A percentile compares a stretch with the other conserved stretches of the same genome.
Conservation (phyloP, 2,329 filamentous ascomycete species). For the Colletotrichum somersetense region DNA sequence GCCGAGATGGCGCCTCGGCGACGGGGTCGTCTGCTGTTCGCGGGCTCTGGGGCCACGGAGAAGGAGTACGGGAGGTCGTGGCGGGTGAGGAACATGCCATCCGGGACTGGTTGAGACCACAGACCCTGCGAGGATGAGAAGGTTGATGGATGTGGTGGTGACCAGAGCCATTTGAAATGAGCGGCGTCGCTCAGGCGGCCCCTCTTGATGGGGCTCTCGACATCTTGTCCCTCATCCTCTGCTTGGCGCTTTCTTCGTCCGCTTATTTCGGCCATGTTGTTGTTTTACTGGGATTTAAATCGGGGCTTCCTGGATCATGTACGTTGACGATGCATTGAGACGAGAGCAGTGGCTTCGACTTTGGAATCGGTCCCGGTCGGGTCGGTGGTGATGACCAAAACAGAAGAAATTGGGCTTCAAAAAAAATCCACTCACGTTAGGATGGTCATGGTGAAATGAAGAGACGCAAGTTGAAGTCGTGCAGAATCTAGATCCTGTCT, state of each 20-base stretch:
- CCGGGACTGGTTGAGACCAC: conserved; percentile 24
- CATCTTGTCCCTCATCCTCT: conserved; percentile 15
- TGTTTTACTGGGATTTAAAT: conserved; percentile 7
- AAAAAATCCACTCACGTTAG: neutral
- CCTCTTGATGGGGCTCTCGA: conserved; percentile 17
- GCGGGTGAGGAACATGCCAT: conserved; percentile 20
- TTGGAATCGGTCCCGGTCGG: too few species aligned
- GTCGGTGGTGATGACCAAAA: too few species aligned
- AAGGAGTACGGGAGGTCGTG: conserved; percentile 24
- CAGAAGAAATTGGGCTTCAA: neutral
- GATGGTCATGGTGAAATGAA: neutral
- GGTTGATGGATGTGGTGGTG: conserved; percentile 1
- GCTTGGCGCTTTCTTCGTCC: conserved; percentile 31
- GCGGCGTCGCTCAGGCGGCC: conserved; percentile 1
- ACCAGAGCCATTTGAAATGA: conserved; percentile 33
- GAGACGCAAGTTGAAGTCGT: conserved; percentile 4
- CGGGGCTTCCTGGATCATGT: neutral
- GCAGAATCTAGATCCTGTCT: conserved; percentile 11
- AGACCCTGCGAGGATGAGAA: conserved; percentile 4
- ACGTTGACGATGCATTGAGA: neutral
- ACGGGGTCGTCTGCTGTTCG: conserved; percentile 9
- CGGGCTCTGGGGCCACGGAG: conserved; percentile 20
- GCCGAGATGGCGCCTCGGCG: conserved; percentile 38
- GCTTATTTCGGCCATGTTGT: conserved; percentile 29
- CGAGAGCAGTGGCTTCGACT: too few species aligned